Base-by-base conservation (phyloP, 2,329 filamentous ascomycete genomes). In the Hysterium pulicare region DNA sequence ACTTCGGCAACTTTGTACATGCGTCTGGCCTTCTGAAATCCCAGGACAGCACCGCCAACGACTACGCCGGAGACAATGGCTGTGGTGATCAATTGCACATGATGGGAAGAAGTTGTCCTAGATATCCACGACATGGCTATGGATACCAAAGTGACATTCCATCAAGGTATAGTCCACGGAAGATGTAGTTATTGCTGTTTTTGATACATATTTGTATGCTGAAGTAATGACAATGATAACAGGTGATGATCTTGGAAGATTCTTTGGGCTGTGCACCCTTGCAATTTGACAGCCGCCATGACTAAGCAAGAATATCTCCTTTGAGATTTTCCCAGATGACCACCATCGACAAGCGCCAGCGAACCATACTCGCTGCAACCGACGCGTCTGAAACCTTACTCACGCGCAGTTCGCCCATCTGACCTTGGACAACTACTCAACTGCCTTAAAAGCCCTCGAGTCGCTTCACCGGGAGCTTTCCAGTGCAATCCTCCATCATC, bases 51-150 rank as follows among this genome's bases (percentile, higher is more conserved):
- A 50, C 72, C 71, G 4, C 69, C 72, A 20, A 75, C 72, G 5
- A 77, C 57, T 6, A 69, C 68, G 9, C 70, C 70, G 4, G 74
- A 75, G 8, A 75, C 63, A 17, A 87, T 71, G 2, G 87, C 87
- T 0, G 87, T 89, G 3, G 83, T 79, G 15, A 82, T 77, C 26
- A 93, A 71, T 62, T 90, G 87, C 32, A 72, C 65, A 54, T 70
- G 65, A 57, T 74, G 74, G 31, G 70, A 74, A 30, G 66, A 62
- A 4, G 68, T 67, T 23, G 67, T 59, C 37, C 69, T 62, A 45
- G 69, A 62, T 49, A 73, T 58, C 71, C 71, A 74, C 43, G 66
- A 68, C 8, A n/a, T n/a, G n/a, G n/a, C n/a, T n/a, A n/a, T n/a
- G n/a, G n/a, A n/a, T n/a, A n/a, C n/a, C n/a, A n/a, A n/a, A n/a